Conservation (phyloP, 805 yeast species). For the Clavispora fructus region DNA sequence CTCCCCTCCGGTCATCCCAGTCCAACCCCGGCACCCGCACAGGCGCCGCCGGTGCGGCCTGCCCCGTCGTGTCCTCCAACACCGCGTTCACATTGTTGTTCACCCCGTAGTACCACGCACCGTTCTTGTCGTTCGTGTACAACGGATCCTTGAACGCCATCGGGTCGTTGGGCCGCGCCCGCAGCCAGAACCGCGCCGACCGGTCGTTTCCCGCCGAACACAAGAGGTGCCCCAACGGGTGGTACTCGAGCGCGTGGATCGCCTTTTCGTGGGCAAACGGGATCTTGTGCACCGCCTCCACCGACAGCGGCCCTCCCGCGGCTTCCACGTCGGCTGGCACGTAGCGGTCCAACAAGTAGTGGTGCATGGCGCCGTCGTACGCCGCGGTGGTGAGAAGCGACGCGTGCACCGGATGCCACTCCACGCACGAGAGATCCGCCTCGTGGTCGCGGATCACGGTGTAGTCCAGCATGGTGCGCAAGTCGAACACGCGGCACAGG, state of each 20-base stretch:
- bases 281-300: conserved; percentile 51
- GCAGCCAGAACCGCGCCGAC: conserved; percentile 88
- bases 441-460: conserved; percentile 72
- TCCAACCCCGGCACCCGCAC: conserved; percentile 13
- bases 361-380: conserved; percentile 81
- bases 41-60: background rate
- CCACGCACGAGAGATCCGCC: conserved; percentile 74
- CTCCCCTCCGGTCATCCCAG: conserved; percentile 6
- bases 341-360: conserved; percentile 59
- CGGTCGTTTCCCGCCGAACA: conserved; percentile 93
- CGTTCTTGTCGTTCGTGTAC: conserved; percentile 60
- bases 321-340: conserved; percentile 29
- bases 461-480: conserved; percentile 77
- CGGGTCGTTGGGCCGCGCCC: conserved; percentile 88
- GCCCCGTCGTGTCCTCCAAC: conserved; percentile 10
- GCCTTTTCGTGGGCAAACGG: conserved; percentile 96
- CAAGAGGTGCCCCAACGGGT: conserved; percentile 88
- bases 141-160: conserved; percentile 76
- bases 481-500: conserved; percentile 81
- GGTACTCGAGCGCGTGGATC: conserved; percentile 83
- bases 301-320: conserved; percentile 13
- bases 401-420: conserved; percentile 92
- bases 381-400: conserved; percentile 78
- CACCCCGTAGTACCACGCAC: conserved; percentile 51
- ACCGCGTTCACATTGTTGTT: conserved; percentile 42